A percentile compares a stretch with the other conserved stretches of the same genome.
phyloP scores from a whole-genome alignment of 768 basidiomycete species.

The Collybia sordida region DNA sequence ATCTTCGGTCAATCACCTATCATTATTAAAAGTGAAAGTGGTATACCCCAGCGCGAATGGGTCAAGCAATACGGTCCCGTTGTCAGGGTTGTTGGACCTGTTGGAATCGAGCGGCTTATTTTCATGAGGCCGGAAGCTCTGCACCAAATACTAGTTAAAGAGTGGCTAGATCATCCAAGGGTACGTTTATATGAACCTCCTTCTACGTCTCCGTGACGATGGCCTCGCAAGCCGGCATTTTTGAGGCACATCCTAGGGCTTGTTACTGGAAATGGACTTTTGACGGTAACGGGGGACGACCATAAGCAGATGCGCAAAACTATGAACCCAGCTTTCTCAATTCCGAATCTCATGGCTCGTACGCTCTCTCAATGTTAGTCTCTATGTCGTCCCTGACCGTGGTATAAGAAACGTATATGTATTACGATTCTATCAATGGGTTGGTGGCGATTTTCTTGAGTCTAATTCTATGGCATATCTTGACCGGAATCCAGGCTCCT shows the following conservation, averaged over 20 bases:
- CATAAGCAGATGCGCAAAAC: constrained; percentile 50
- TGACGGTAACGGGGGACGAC: constrained; percentile 48
- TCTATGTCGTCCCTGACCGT: neutral
- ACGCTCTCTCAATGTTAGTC: constrained; percentile 6
- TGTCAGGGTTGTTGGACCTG: constrained; percentile 42
- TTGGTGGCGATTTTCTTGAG: constrained; percentile 14
- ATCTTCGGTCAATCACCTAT: constrained; percentile 13
- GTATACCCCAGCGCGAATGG: constrained; percentile 46
- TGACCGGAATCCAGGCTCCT: constrained; percentile 26
- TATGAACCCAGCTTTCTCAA: constrained; percentile 54
- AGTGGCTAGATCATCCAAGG: constrained; percentile 46
- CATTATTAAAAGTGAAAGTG: constrained; percentile 29
- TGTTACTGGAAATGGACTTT: constrained; percentile 43
- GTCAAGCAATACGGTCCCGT: constrained; percentile 43
- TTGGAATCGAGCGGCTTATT: constrained; percentile 46
- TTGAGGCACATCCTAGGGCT: constrained; percentile 40
- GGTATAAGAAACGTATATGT: constrained; percentile 41
- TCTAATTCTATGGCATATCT: no score
- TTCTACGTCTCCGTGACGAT: neutral
- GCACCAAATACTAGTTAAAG: constrained; percentile 41
- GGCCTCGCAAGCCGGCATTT: constrained; percentile 35
- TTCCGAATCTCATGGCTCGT: constrained; percentile 40
- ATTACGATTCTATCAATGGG: constrained; percentile 46
- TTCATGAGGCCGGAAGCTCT: constrained; percentile 44
- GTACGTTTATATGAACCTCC: constrained; percentile 18